Evolutionary conservation across 768 basidiomycete genomes (phyloP), one percentile per base, ranked within the genome.

Genomic region (Leccinum sublutescens): DNA sequence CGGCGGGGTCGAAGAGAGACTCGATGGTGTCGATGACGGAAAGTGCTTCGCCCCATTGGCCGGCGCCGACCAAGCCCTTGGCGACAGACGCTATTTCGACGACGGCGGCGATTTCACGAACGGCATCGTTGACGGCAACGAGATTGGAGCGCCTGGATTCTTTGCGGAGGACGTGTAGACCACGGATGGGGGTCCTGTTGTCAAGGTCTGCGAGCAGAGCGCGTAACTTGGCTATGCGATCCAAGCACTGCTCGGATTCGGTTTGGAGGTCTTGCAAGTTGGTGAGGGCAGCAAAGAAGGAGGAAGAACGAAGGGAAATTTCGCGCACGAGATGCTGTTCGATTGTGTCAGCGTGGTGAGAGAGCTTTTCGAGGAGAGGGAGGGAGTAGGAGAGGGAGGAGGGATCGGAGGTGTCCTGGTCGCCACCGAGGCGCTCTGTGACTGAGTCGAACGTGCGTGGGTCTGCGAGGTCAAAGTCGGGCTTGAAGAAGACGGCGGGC

Each of bases 241-340:
- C 75, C 6, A 98, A 79, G 67, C 95, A 95, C 51, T 86, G 82
- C 51, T 88, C 83, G 0, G 94, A 95, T 70, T 97, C 93, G 5
- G 89, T 84, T 68, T 95, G 93, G 11, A 99, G 83, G 62, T 93
- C 89, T 67, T 97, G 91, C 8, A 99, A 80, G 72, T 99, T 99
- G 7, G 93, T 84, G 38, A 99, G 83, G 7, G 97, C 97, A 5
- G 95, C 89, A 67, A 98, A 99, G 82, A 99, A 99, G 1, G 94
- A 93, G 1, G 91, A 84, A 0, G 95, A 93, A 14, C 96, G 89
- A 10, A 89, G 78, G 9, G 90, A 89, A 49, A 99, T 95, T 74
- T 98, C 97, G 60, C 86, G 86, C 4, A 95, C 85, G 57, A 99
- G 89, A 73, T 99, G 96, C 60, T 93, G 87, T 70, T 99, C 97